phyloP scores from a whole-genome alignment of 2,329 filamentous ascomycete genomes.

The Colletotrichum chrysophilum region DNA sequence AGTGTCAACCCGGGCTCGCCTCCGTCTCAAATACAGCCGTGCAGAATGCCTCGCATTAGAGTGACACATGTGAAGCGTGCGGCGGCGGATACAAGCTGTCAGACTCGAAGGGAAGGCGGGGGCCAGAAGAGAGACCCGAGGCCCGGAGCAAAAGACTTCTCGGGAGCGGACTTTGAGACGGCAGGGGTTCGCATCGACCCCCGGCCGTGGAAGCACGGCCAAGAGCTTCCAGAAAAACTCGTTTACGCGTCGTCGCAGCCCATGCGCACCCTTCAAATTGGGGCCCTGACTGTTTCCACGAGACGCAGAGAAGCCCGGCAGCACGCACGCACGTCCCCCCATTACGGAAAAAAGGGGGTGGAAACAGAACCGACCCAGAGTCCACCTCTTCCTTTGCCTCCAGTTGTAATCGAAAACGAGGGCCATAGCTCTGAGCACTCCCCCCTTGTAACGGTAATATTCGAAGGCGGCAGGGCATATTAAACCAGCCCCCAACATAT shows the following conservation, averaged over 20 bases:
- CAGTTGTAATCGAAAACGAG: neutral
- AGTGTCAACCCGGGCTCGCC: neutral
- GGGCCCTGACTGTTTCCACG: neutral
- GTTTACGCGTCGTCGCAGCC: neutral
- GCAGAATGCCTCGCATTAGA: neutral
- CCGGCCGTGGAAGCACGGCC: neutral
- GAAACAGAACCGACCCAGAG: neutral
- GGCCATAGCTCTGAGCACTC: neutral
- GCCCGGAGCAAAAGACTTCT: neutral
- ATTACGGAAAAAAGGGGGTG: neutral
- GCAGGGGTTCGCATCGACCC: neutral
- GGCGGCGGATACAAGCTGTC: neutral
- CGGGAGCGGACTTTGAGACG: constrained; percentile 1
- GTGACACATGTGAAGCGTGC: neutral
- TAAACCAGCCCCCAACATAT: constrained; percentile 8
- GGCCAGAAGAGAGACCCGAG: neutral
- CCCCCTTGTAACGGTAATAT: constrained; percentile 4
- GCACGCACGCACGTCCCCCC: neutral
- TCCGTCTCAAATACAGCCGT: neutral
- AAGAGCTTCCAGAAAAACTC: constrained; percentile 12
- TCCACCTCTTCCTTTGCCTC: neutral
- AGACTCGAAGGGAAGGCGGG: neutral
- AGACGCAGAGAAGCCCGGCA: neutral
- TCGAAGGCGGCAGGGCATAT: constrained; percentile 1
- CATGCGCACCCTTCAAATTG: neutral